A percentile compares a stretch with the other conserved stretches of the same genome.
Evolutionary conservation across 495 filamentous ascomycete species (phyloP).

Genomic region (Paragyromitra xinjiangensis): DNA sequence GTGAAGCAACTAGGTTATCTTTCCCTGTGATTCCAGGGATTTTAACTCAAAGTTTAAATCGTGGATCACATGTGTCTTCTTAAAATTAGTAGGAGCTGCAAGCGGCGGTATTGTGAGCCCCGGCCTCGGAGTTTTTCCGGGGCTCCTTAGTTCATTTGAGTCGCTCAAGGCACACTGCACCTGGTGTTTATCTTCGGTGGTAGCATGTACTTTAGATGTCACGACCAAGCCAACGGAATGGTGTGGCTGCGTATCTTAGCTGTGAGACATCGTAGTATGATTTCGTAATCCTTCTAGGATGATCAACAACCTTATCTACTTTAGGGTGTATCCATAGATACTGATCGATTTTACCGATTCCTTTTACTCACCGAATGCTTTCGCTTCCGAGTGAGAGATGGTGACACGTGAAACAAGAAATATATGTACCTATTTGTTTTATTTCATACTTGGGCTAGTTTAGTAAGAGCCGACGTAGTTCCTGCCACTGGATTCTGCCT

Average conservation of each 20-base stretch:
- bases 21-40: background rate
- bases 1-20: background rate
- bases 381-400: constrained; percentile 23
- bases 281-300: constrained; percentile 41
- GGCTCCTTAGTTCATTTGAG: background rate
- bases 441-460: background rate
- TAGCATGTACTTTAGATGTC: constrained; percentile 14
- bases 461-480: background rate
- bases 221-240: constrained; percentile 8
- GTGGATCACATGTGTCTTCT: background rate
- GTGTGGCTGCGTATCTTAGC: constrained; percentile 22
- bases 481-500: background rate
- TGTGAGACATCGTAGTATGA: constrained; percentile 20
- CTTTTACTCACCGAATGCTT: background rate
- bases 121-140: background rate
- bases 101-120: background rate
- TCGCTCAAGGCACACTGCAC: background rate
- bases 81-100: background rate
- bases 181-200: constrained; percentile 10
- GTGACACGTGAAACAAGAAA: background rate
- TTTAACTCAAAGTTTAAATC: constrained; percentile 12
- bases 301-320: constrained; percentile 23
- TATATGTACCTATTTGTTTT: background rate
- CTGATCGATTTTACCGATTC: background rate
- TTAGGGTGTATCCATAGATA: constrained; percentile 14